Conservation (phyloP, 768 basidiomycete genomes). For the Mycena epipterygia region DNA sequence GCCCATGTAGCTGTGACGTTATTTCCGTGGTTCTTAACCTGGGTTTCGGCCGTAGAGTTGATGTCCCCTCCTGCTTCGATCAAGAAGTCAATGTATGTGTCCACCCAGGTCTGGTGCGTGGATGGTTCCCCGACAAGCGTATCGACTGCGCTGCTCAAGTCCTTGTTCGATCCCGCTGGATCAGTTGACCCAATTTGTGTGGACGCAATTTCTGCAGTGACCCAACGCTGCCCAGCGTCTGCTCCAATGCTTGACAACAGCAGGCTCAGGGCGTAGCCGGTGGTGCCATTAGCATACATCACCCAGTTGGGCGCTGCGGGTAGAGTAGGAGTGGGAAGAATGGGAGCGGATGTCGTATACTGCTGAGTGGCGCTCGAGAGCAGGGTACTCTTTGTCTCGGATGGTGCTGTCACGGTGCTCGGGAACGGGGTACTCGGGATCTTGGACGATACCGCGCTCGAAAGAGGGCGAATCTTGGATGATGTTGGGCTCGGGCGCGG, state of each 20-base stretch:
- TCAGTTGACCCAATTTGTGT: conserved; percentile 1
- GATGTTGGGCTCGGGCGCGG: not conserved
- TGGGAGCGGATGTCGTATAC: not conserved
- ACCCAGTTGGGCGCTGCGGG: not conserved
- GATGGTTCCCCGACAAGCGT: not conserved
- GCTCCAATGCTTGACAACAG: not conserved
- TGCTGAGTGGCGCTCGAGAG: not conserved
- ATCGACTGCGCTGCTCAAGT: not conserved
- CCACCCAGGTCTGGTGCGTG: not conserved
- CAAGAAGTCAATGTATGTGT: conserved; percentile 10
- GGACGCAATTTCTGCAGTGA: not conserved
- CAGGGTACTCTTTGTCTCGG: too few relatives aligned
- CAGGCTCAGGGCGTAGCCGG: conserved; percentile 3
- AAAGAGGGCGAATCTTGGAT: not conserved
- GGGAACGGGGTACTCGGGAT: too few relatives aligned
- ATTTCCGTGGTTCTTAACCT: not conserved
- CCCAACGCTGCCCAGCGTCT: conserved; percentile 6
- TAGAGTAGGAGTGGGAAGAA: too few relatives aligned
- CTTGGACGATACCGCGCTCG: not conserved
- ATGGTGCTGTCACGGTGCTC: not conserved
- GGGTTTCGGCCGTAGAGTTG: not conserved
- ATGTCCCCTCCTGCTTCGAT: not conserved
- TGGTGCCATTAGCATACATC: not conserved
- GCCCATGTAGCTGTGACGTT: not conserved
- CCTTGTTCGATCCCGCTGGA: conserved; percentile 9